Base-by-base conservation (phyloP, 768 basidiomycete species). In the Pleurotus djamor region DNA sequence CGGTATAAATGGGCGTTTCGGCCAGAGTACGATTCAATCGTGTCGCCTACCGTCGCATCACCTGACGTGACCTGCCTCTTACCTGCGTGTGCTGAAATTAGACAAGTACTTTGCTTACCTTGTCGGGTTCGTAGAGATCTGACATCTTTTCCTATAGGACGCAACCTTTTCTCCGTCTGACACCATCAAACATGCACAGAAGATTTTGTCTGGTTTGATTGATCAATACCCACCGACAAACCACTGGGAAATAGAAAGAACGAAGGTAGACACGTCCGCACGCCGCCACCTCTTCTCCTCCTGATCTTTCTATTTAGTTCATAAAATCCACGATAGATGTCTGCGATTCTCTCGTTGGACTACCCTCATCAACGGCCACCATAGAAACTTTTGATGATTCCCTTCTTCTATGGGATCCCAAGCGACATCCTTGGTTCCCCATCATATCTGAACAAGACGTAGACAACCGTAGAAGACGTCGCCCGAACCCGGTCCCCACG, bases 1-100 rank as follows among this genome's bases (percentile, higher is more conserved):
- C 80, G 91, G 37, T 91, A 91, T 65, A 93, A 93, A 66, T 93
- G 91, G 91, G 86, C 89, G 0, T 91, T 86, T 62, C 68, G 75
- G 21, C 71, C 79, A 0, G 82, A 83, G 51, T 90, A 90, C 63
- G 81, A 84, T 4, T 72, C 75, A n/a, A 74, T 81, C 8, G 69
- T 75, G 6, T 71, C 69, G 0, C 71, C 76, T 3, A 76, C 79
- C 0, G 67, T 86, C n/a, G 81, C 76, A 0, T 76, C 82, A n/a
- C 88, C 88, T 0, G 77, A 82, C 48, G 74, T 87, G n/a, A 64
- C 75, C 12, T 64, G 71, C n/a, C 86, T 89, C 62, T 72, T 78
- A 9, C 59, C 69, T 0, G 68, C 72, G 2, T 82, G 78, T 62
- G 66, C 68, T 4, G 74, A 75, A 13, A 67, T 79, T 2, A 65